Evolutionary conservation across 192 early-diverging fungal genomes (phyloP), one percentile per base, ranked within the genome.

Genomic region (Rhizophlyctis rosea): DNA sequence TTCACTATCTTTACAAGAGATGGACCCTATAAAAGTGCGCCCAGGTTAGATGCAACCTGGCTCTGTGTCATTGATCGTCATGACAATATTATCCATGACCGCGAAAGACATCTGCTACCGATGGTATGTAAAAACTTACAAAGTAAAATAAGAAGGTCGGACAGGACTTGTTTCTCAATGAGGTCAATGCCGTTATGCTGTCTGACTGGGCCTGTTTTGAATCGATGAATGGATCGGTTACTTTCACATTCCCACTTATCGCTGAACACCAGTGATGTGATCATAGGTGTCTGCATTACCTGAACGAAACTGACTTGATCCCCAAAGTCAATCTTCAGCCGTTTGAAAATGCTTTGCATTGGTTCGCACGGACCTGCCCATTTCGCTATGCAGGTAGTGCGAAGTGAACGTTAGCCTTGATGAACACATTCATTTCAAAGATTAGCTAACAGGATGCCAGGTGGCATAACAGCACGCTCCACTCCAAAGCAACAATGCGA

Each of bases 361-460:
- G 79, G 69, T 39, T 86, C 83, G 59, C 83, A 86, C 2, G 79
- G 84, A 0, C 84, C 84, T 24, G 81, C 76, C 70, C 75, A 83
- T 63, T 81, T 81, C 24, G 81, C 81, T 82, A n/a, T 29, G 7
- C 57, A 16, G 64, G 30, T 27, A 14, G 39, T 3, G 47, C 16
- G 34, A 29, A 27, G n/a, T 33, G 14, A 13, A 58, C 48, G 18
- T 27, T 16, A 2, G 23, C 39, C 27, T 7, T 54, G 13, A 24
- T 49, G 0, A 33, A 66, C 48, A 18, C 39, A 44, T 50, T 13
- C 21, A 3, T n/a, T 28, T n/a, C 29, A n/a, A n/a, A n/a, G n/a
- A n/a, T n/a, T n/a, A n/a, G 51, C 18, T 30, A 25, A 31, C 2
- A 56, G 34, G n/a, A 54, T 14, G 28, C 25, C 52, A 25, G 14